Evolutionary conservation across 352 stramenopile genomes (phyloP), one percentile per base, ranked within the genome.

Genomic region (Globisporangium yorkense): DNA sequence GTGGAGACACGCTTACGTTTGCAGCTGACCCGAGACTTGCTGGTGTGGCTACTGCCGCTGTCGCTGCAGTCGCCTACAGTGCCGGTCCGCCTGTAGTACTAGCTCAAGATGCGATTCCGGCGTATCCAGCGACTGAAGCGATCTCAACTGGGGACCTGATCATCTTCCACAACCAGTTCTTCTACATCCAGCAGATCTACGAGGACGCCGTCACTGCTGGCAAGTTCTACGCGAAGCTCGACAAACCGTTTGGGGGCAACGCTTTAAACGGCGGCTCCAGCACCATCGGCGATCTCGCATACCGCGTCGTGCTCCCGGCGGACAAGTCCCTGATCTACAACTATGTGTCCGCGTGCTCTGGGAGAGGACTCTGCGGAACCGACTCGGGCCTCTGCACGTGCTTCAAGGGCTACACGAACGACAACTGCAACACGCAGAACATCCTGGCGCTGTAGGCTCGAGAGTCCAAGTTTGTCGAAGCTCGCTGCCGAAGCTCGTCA

Each of bases 331-430:
- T 69, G 55, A 57, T 76, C 41, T 92, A 84, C 65, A 77, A 75
- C 29, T 92, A 91, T 65, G 80, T 91, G 1, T 87, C 77, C 12
- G 61, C 68, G 48, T 96, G 88, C 68, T 80, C 79, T 0, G 81
- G 84, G 0, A 80, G 88, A 44, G 87, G 85, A 2, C 62, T 94
- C 24, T 96, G 88, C 59, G 47, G 49, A 5, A 74, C 58, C 24
- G 74, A 85, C 10, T 85, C 70, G 41, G 87, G 88, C 1, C 52
- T 94, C 59, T 96, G 88, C 70, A 62, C 67, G 16, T 96, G 88
- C 68, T 96, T 95, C 72, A 90, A 87, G 63, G 88, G 88, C 56
- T 96, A 96, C 81, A 92, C 84, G 10, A 87, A 89, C 66, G 82
- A 91, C 70, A 89, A 89, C 37, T 92, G 82, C 64, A 72, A 92